phyloP scores from a whole-genome alignment of 257 asterid species.

The Scutellaria baicalensis region DNA sequence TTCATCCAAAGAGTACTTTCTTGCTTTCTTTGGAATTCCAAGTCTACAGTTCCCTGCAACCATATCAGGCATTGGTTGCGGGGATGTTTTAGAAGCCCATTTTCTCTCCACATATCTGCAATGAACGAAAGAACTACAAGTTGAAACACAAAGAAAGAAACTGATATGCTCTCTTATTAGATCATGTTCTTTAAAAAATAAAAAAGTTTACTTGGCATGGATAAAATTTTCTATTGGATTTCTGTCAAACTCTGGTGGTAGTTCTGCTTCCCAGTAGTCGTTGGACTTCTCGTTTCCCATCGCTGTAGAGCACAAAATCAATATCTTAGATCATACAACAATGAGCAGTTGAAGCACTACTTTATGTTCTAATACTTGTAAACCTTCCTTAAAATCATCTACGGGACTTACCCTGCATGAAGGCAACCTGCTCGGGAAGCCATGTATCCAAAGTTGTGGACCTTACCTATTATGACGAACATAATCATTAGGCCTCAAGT shows the following conservation, averaged over 20 bases:
- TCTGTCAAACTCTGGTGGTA: conserved; percentile 44
- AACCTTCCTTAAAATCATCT: too few relatives aligned
- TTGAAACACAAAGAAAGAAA: not conserved
- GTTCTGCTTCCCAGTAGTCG: conserved; percentile 72
- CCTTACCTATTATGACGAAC: conserved; percentile 50
- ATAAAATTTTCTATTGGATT: conserved; percentile 54
- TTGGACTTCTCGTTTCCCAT: conserved; percentile 73
- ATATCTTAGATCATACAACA: not conserved
- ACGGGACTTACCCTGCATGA: conserved; percentile 65
- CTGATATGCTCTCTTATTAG: not conserved
- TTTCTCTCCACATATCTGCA: conserved; percentile 64
- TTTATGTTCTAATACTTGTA: not conserved
- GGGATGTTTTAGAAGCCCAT: conserved; percentile 54
- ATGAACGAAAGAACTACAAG: not conserved
- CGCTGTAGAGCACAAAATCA: conserved; percentile 29
- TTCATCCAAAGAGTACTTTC: conserved; percentile 89
- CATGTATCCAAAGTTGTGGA: conserved; percentile 93
- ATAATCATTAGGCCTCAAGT: not conserved
- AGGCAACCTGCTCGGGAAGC: conserved; percentile 90
- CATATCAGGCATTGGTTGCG: conserved; percentile 30
- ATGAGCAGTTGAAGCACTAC: not conserved
- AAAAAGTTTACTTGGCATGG: conserved; percentile 48
- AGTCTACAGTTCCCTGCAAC: conserved; percentile 12
- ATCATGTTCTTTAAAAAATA: not conserved
- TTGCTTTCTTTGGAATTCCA: conserved; percentile 76